Conservation (phyloP, 73 alveolate genomes). For the Paramecium bursaria region DNA sequence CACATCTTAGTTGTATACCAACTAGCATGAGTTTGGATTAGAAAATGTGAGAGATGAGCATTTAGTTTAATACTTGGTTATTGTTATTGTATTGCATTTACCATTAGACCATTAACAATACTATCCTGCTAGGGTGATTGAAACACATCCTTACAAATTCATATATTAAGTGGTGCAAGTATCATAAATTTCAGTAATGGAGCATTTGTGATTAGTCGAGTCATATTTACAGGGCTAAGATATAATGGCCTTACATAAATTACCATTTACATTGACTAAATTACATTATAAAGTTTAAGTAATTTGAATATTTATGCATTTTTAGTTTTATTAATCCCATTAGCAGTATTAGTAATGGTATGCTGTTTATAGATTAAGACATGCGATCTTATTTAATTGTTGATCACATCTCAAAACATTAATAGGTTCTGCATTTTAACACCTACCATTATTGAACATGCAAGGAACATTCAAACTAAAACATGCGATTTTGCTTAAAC, state of each 20-base stretch:
- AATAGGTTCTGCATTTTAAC: too few relatives aligned
- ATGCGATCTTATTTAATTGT: too few relatives aligned
- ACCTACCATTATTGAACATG: neutral
- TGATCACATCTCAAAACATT: too few relatives aligned
- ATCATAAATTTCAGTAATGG: neutral
- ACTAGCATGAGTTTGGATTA: neutral
- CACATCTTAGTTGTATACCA: neutral
- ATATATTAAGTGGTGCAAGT: neutral
- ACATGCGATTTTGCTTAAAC: neutral
- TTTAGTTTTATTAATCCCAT: too few relatives aligned
- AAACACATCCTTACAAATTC: slow-evolving; percentile 18
- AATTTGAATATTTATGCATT: too few relatives aligned
- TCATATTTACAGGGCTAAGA: too few relatives aligned
- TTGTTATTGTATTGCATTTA: neutral
- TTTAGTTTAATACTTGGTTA: neutral
- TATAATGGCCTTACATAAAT: too few relatives aligned
- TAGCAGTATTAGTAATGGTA: too few relatives aligned
- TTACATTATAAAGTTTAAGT: too few relatives aligned
- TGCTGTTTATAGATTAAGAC: too few relatives aligned
- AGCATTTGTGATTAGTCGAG: too few relatives aligned
- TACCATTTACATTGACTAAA: too few relatives aligned
- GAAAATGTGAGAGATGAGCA: neutral
- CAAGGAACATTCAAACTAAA: neutral
- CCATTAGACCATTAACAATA: slow-evolving; percentile 12
- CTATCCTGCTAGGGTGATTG: neutral